phyloP scores from a whole-genome alignment of 2,329 filamentous ascomycete species.

The Trichoderma oligosporum region DNA sequence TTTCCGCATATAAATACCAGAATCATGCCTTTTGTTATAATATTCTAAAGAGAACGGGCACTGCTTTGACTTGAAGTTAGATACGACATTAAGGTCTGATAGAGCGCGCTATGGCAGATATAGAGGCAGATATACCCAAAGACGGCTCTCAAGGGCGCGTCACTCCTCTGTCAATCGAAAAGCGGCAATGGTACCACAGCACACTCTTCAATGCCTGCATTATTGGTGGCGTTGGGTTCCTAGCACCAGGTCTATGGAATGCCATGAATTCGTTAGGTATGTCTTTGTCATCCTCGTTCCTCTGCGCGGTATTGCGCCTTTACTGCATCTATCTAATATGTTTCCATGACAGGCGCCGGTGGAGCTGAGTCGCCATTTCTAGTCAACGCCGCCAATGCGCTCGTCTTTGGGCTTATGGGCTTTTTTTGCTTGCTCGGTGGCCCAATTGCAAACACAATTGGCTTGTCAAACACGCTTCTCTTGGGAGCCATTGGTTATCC shows the following conservation, averaged over 20 bases:
- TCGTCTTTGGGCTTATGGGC: conserved; percentile 45
- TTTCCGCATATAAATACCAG: neutral
- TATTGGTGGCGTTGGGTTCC: conserved; percentile 50
- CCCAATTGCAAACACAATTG: conserved; percentile 47
- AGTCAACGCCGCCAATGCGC: conserved; percentile 49
- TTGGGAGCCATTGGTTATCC: conserved; percentile 47
- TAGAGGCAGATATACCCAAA: conserved; percentile 6
- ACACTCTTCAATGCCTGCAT: conserved; percentile 53
- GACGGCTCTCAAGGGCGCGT: conserved; percentile 7
- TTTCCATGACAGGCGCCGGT: conserved; percentile 45
- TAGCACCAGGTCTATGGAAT: conserved; percentile 51
- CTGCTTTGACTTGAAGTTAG: no score
- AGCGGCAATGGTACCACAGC: conserved; percentile 44
- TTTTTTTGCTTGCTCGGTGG: conserved; percentile 47
- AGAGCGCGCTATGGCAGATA: conserved; percentile 5
- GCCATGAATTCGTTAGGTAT: conserved; percentile 43
- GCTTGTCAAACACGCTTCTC: conserved; percentile 43
- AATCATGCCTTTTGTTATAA: neutral
- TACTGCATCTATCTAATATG: neutral
- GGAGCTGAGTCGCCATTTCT: conserved; percentile 34
- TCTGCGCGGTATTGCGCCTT: neutral
- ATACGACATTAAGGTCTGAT: no score
- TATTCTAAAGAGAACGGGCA: no score
- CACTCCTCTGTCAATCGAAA: neutral
- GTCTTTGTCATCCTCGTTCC: neutral